These are phyloP conservation scores for Pisolithus microcarpus DNA, from an alignment of 768 basidiomycete species.

Conservation along the genomic window DNA sequence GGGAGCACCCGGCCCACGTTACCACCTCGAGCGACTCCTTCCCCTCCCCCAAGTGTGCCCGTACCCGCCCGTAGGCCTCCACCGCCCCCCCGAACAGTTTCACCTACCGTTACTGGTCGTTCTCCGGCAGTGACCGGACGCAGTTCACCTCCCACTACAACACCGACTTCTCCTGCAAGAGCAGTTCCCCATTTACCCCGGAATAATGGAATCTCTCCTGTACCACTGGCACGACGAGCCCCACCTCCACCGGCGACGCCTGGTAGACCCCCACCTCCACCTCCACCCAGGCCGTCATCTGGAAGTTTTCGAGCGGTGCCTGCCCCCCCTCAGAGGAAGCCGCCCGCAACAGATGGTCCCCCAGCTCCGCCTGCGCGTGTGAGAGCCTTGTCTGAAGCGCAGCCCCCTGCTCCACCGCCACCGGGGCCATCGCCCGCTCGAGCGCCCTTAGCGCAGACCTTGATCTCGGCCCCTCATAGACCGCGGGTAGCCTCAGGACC, in stretches of 20 bases:
- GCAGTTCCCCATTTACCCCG: slow-evolving; percentile 22
- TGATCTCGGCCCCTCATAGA: slow-evolving; percentile 15
- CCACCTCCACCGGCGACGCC: slow-evolving; percentile 32
- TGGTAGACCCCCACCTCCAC: slow-evolving; percentile 34
- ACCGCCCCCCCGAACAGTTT: slow-evolving; percentile 24
- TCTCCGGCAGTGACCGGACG: slow-evolving; percentile 22
- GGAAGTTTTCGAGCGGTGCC: slow-evolving; percentile 29
- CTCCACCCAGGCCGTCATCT: slow-evolving; percentile 39
- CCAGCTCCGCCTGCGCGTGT: slow-evolving; percentile 32
- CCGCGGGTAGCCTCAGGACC: slow-evolving; percentile 22
- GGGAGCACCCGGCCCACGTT: slow-evolving; percentile 40
- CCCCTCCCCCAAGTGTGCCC: slow-evolving; percentile 17
- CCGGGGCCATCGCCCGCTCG: slow-evolving; percentile 20
- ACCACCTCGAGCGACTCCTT: slow-evolving; percentile 30
- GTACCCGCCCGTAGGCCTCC: slow-evolving; percentile 26
- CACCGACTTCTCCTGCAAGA: slow-evolving; percentile 12
- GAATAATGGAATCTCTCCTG: slow-evolving; percentile 6
- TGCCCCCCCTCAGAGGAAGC: slow-evolving; percentile 35
- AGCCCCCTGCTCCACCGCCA: slow-evolving; percentile 25
- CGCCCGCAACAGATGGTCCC: slow-evolving; percentile 19
- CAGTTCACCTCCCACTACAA: slow-evolving; percentile 14
- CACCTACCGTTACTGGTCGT: slow-evolving; percentile 22
- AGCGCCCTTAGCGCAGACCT: slow-evolving; percentile 14
- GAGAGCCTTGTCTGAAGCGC: slow-evolving; percentile 39
- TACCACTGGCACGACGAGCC: slow-evolving; percentile 28